phyloP scores from a whole-genome alignment of 2,329 filamentous ascomycete species.

The Exophiala alcalophila region DNA sequence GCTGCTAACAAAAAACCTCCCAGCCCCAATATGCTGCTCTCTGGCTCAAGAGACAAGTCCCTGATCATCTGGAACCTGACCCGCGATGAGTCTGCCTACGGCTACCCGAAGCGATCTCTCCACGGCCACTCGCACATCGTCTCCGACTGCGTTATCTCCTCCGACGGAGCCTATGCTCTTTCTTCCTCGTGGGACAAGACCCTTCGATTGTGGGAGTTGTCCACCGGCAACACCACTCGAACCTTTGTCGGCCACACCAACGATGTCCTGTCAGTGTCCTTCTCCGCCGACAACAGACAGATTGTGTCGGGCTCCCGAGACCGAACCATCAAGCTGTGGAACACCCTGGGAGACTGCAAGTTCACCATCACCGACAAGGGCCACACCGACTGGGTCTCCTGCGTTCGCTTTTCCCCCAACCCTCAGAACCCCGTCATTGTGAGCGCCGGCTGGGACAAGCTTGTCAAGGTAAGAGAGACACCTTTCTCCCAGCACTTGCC shows the following conservation, averaged over 20 bases:
- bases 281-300: conserved; percentile 99
- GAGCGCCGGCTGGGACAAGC: conserved; percentile 98
- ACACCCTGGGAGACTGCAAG: conserved; percentile 99
- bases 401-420: conserved; percentile 99
- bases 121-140: conserved; percentile 99
- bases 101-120: conserved; percentile 98
- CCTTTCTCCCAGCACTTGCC: conserved; percentile 36
- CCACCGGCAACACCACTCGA: conserved; percentile 93
- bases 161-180: conserved; percentile 97
- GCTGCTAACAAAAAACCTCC: conserved; percentile 41
- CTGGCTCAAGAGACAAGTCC: conserved; percentile 94
- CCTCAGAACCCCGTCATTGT: conserved; percentile 99
- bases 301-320: conserved; percentile 98
- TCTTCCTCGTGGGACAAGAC: conserved; percentile 99
- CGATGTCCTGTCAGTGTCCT: conserved; percentile 98
- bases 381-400: conserved; percentile 99
- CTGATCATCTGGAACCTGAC: conserved; percentile 99
- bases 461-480: conserved; percentile 84
- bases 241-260: conserved; percentile 99
- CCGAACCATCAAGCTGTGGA: conserved; percentile 99
- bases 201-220: conserved; percentile 98
- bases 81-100: conserved; percentile 96
- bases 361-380: conserved; percentile 99
- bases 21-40: conserved; percentile 99
- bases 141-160: conserved; percentile 99